A percentile compares a stretch with the other conserved stretches of the same genome.
These are phyloP conservation scores for Fusarium sp. DNA, from an alignment of 2,329 filamentous ascomycete genomes.

Conservation along the genomic window DNA sequence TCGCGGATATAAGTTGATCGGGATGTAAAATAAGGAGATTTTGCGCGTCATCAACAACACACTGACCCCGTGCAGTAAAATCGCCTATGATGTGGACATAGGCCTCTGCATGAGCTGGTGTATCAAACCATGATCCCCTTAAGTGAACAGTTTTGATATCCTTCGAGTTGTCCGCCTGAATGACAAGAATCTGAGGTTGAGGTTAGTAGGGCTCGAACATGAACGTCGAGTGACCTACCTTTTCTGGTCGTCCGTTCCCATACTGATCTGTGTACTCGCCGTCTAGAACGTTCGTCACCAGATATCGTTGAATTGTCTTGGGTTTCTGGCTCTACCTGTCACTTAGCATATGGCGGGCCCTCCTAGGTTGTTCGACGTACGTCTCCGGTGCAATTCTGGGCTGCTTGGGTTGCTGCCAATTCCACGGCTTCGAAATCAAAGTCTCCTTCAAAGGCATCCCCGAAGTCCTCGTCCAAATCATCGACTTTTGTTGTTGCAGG, in stretches of 20 bases:
- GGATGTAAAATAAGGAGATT: slow-evolving; percentile 93
- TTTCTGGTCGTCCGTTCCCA: slow-evolving; percentile 72
- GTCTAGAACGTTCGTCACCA: slow-evolving; percentile 79
- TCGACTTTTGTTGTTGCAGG: background rate
- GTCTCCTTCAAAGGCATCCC: slow-evolving; percentile 70
- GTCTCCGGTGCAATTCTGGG: slow-evolving; percentile 50
- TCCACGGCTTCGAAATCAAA: slow-evolving; percentile 83
- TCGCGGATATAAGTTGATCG: slow-evolving; percentile 94
- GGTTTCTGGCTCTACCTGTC: slow-evolving; percentile 72
- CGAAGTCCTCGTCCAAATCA: slow-evolving; percentile 50
- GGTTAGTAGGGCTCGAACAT: slow-evolving; percentile 29
- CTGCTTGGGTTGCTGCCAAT: slow-evolving; percentile 76
- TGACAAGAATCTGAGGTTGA: slow-evolving; percentile 73
- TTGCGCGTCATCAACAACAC: slow-evolving; percentile 82
- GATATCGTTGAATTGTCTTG: slow-evolving; percentile 86
- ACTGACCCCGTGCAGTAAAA: slow-evolving; percentile 76
- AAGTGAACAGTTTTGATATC: slow-evolving; percentile 76
- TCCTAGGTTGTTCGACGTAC: slow-evolving; percentile 51
- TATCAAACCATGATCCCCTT: slow-evolving; percentile 88
- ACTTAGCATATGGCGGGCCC: slow-evolving; percentile 67
- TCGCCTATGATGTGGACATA: slow-evolving; percentile 88
- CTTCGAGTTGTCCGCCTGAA: slow-evolving; percentile 80
- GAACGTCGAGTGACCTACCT: slow-evolving; percentile 64
- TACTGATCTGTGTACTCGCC: slow-evolving; percentile 73
- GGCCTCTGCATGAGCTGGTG: slow-evolving; percentile 76